Conservation (phyloP, 2,329 filamentous ascomycete genomes). For the Aplosporella prunicola region DNA sequence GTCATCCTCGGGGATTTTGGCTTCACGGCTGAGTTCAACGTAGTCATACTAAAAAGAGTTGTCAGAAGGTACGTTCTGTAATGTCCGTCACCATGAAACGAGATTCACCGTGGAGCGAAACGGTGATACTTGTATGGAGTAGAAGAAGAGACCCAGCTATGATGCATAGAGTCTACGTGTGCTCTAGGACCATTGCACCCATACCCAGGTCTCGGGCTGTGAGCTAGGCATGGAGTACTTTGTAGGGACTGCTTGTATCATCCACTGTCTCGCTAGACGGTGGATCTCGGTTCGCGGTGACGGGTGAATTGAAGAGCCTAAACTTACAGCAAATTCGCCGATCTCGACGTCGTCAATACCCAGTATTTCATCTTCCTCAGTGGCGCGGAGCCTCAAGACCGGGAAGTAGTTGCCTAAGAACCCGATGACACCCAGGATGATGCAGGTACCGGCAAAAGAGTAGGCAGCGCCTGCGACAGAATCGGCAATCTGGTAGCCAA, state of each 20-base stretch:
- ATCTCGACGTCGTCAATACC: constrained; percentile 87
- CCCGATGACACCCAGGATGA: constrained; percentile 52
- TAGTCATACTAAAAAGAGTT: constrained; percentile 60
- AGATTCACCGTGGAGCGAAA: no score
- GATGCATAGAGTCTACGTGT: no score
- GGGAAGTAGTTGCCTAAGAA: constrained; percentile 73
- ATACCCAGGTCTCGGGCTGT: no score
- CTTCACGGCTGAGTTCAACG: constrained; percentile 69
- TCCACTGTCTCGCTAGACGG: no score
- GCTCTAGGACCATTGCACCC: no score
- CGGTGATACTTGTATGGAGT: no score
- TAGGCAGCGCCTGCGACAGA: constrained; percentile 67
- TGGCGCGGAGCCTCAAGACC: constrained; percentile 62
- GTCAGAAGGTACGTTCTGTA: no score
- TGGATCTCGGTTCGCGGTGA: no score
- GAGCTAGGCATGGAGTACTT: no score
- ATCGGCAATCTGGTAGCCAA: constrained; percentile 76
- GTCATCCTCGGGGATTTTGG: constrained; percentile 38
- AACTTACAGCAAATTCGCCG: constrained; percentile 72
- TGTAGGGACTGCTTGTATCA: no score
- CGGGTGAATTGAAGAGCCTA: background rate
- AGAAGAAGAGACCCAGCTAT: no score
- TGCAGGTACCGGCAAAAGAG: constrained; percentile 66
- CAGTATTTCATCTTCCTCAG: constrained; percentile 68
- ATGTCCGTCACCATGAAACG: no score